Base-by-base conservation (phyloP, 371 early-diverging fungal genomes). In the Haplosporangium sp. region DNA sequence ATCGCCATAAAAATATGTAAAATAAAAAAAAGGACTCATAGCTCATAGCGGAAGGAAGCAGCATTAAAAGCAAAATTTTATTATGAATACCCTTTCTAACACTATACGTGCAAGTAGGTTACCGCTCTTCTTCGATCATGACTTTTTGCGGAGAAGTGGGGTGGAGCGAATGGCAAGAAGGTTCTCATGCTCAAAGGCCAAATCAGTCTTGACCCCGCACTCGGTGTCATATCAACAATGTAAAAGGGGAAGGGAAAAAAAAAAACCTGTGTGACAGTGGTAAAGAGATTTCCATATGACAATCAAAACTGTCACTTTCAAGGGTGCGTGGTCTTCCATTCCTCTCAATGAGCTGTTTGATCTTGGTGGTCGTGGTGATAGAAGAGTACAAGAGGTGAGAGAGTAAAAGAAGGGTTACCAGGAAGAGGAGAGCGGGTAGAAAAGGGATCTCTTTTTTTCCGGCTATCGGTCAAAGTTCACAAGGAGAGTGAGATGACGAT, bases 191-290 rank as follows among this genome's bases (percentile, higher is more conserved):
- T 29, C 29, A 29, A 29, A 29, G 29, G 29, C 4, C 50, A 50
- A 50, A 50, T 50, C 50, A 18, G 50, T 1, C 50, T 50, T 50
- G 20, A 50, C 50, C 50, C 50, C 50, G 50, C 18, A 50, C 20
- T 5, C 1, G 12, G 10, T 20, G 20, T 5, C 20, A 16, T 9
- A 13, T 18, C 50, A 50, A 13, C 29, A 29, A 21, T 50, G 50
- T 20, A 16, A 50, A 16, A 14, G 50, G 9, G n/a, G n/a, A n/a
- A n/a, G n/a, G n/a, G n/a, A n/a, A n/a, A n/a, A n/a, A n/a, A n/a
- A n/a, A n/a, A 9, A 50, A 9, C 20, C 50, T 50, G 50, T 50
- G 50, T 1, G 20, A n/a, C 18, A 18, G 6, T 50, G 50, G 50
- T 9, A 8, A 21, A 18, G 18, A 18, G 50, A 50, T 50, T 50